phyloP scores from a whole-genome alignment of 2,329 filamentous ascomycete species.

The Chaetoscypha palmicola region DNA sequence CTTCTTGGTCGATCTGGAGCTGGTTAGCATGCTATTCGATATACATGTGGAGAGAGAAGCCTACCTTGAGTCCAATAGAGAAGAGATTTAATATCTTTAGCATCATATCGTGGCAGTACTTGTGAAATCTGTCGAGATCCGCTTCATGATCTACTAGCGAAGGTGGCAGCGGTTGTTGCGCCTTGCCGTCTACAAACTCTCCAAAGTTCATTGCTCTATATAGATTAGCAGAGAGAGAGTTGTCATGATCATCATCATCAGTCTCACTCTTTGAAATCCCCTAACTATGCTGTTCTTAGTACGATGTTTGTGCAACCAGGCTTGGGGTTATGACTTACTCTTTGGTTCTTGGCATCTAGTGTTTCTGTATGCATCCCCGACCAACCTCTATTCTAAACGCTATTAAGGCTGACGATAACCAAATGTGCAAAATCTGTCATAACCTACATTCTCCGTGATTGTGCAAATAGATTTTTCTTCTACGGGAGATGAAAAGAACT shows the following conservation, averaged over 20 bases:
- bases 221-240: too few relatives aligned
- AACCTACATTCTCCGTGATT: constrained; percentile 55
- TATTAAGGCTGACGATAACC: constrained; percentile 14
- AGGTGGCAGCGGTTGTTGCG: constrained; percentile 69
- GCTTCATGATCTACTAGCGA: constrained; percentile 52
- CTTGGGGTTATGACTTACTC: constrained; percentile 41
- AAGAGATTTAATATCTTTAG: constrained; percentile 68
- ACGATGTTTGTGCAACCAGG: neutral
- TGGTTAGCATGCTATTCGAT: constrained; percentile 13
- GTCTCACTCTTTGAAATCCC: constrained; percentile 79
- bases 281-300: constrained; percentile 44
- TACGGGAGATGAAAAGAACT: constrained; percentile 63
- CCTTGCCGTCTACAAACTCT: constrained; percentile 58
- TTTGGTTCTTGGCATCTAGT: constrained; percentile 75
- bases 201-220: constrained; percentile 94
- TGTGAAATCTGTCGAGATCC: constrained; percentile 59
- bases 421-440: too few relatives aligned
- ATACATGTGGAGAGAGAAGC: neutral
- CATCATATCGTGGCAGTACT: constrained; percentile 66
- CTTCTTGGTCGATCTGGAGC: constrained; percentile 19
- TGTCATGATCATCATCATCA: too few relatives aligned
- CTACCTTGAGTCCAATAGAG: constrained; percentile 64
- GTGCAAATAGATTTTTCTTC: constrained; percentile 68
- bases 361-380: constrained; percentile 81
- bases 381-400: constrained; percentile 73